Percentiles rank a stretch among this genome's conserved stretches.
phyloP scores from a whole-genome alignment of 192 early-diverging fungal genomes.

The Mortierella antarctica region DNA sequence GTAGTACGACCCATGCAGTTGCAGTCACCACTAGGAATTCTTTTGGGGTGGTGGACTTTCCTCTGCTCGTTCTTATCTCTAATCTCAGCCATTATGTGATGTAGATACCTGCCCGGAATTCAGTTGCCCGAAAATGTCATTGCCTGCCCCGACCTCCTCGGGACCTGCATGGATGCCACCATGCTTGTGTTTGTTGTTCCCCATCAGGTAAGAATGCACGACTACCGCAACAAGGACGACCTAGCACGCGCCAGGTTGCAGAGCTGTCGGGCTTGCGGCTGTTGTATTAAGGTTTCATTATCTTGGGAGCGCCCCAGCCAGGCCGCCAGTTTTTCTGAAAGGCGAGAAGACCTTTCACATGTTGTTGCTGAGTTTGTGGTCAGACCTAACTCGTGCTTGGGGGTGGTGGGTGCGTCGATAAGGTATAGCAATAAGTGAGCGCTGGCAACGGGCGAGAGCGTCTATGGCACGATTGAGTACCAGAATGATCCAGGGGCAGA shows the following conservation, averaged over 20 bases:
- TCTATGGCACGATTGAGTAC: neutral
- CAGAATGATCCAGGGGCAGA: neutral
- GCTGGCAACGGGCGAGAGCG: neutral
- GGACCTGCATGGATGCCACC: slow-evolving; percentile 86
- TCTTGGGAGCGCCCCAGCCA: neutral
- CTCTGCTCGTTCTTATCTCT: too few relatives aligned
- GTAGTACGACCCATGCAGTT: too few relatives aligned
- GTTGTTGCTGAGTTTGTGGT: too few relatives aligned
- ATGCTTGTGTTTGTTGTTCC: slow-evolving; percentile 95
- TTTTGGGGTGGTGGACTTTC: too few relatives aligned
- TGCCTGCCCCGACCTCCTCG: slow-evolving; percentile 84
- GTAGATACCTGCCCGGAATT: slow-evolving; percentile 84
- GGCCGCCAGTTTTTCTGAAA: too few relatives aligned
- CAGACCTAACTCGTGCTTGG: neutral
- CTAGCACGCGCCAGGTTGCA: neutral
- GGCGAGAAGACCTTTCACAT: too few relatives aligned
- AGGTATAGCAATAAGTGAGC: slow-evolving; percentile 7
- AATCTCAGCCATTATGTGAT: neutral
- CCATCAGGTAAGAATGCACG: slow-evolving; percentile 71
- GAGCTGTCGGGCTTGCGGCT: neutral
- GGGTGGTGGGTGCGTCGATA: slow-evolving; percentile 41
- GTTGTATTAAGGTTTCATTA: slow-evolving; percentile 5
- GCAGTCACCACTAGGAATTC: too few relatives aligned
- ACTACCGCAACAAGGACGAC: neutral
- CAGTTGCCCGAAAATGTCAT: slow-evolving; percentile 86